Evolutionary conservation across 306 rosid genomes (phyloP).

Genomic region (Benincasa hispida): DNA sequence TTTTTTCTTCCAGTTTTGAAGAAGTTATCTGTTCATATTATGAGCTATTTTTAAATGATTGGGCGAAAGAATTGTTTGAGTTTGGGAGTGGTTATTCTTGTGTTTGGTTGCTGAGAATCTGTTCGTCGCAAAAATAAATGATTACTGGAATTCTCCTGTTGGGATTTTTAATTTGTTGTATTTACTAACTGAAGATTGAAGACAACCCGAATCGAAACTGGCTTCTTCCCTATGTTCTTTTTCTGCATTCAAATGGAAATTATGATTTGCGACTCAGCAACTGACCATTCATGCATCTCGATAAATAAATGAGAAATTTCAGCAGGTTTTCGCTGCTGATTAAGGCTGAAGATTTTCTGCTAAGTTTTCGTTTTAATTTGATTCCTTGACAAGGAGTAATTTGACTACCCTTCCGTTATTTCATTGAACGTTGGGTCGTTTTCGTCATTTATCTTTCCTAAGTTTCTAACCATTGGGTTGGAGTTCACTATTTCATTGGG

Average conservation of each 20-base stretch:
- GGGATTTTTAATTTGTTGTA: not conserved
- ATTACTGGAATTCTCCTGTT: slow-evolving; percentile 8
- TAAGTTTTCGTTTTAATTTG: not conserved
- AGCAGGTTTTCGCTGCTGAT: not conserved
- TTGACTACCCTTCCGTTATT: not conserved
- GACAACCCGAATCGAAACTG: not conserved
- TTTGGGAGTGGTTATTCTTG: not conserved
- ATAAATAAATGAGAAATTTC: not conserved
- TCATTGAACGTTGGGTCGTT: not conserved
- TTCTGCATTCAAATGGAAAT: not conserved
- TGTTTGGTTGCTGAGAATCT: not conserved
- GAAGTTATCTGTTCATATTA: not conserved
- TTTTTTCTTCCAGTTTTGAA: not conserved
- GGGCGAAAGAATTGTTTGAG: slow-evolving; percentile 8
- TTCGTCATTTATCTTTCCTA: not conserved
- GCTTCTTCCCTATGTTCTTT: not conserved
- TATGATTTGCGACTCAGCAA: not conserved
- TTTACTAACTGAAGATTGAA: not conserved
- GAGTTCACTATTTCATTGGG: slow-evolving; percentile 9
- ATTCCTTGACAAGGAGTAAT: not conserved
- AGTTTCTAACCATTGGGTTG: not conserved
- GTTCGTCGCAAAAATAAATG: not conserved
- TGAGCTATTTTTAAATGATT: slow-evolving; percentile 1
- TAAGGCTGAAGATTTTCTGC: not conserved
- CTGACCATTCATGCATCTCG: not conserved